A percentile compares a stretch with the other conserved stretches of the same genome.
phyloP scores from a whole-genome alignment of 176 grass and related monocot genomes.

The Avena sativa region DNA sequence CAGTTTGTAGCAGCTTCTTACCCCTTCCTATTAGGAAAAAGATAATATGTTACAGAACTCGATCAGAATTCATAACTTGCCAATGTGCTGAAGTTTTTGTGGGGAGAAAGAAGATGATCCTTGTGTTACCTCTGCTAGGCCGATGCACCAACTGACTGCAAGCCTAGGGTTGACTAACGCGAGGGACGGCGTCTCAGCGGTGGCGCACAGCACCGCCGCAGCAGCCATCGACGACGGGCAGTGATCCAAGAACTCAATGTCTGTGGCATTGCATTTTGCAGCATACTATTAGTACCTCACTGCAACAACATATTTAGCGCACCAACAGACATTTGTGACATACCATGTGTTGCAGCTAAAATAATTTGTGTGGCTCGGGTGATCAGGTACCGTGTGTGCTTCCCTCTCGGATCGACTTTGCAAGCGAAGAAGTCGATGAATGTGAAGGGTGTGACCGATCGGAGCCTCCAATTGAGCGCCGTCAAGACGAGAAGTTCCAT shows the following conservation, averaged over 20 bases:
- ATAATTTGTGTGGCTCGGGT: slow-evolving; percentile 66
- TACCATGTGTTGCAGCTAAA: slow-evolving; percentile 75
- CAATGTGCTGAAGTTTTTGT: slow-evolving; percentile 1
- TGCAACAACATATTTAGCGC: neutral
- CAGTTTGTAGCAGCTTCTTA: slow-evolving; percentile 70
- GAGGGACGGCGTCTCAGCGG: slow-evolving; percentile 56
- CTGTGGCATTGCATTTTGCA: slow-evolving; percentile 48
- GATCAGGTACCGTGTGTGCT: slow-evolving; percentile 60
- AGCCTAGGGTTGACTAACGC: slow-evolving; percentile 49
- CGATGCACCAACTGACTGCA: slow-evolving; percentile 80
- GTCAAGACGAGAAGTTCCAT: slow-evolving; percentile 91
- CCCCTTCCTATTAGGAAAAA: slow-evolving; percentile 63
- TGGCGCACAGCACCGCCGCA: slow-evolving; percentile 80
- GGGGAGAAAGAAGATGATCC: neutral
- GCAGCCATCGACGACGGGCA: slow-evolving; percentile 81
- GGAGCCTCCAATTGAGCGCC: slow-evolving; percentile 82
- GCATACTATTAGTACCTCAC: neutral
- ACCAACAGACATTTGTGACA: neutral
- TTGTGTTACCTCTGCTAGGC: slow-evolving; percentile 74
- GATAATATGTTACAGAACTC: neutral
- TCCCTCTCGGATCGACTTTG: slow-evolving; percentile 77
- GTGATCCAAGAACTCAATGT: slow-evolving; percentile 76
- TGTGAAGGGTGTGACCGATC: slow-evolving; percentile 81
- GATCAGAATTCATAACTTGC: neutral
- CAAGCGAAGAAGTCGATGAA: slow-evolving; percentile 94